Conservation (phyloP, 257 asterid species). For the Ocimum tenuiflorum region DNA sequence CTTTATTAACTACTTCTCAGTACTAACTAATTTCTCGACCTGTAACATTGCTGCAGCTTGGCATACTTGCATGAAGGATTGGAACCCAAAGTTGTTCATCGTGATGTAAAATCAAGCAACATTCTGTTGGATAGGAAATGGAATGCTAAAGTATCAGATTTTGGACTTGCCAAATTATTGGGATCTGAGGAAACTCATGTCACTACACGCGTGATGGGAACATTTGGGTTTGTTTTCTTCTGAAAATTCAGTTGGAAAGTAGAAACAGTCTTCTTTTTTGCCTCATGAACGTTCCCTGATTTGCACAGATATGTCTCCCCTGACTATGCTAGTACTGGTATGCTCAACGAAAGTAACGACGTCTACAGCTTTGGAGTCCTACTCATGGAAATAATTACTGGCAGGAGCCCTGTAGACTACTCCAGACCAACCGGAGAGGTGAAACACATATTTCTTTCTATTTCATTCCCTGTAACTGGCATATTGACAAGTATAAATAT, state of each 20-base stretch:
- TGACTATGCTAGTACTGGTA: constrained; percentile 94
- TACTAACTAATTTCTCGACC: background rate
- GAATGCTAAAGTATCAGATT: constrained; percentile 88
- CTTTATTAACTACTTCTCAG: background rate
- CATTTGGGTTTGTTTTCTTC: constrained; percentile 73
- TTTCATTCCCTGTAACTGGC: too few species aligned
- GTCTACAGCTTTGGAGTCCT: constrained; percentile 95
- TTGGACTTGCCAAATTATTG: constrained; percentile 88
- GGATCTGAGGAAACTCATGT: constrained; percentile 88
- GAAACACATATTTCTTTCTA: background rate
- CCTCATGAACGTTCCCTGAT: constrained; percentile 8
- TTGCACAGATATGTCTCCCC: constrained; percentile 87
- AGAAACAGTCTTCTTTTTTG: background rate
- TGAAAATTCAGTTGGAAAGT: background rate
- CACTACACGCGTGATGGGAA: constrained; percentile 98
- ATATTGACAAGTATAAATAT: background rate
- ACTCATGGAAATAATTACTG: constrained; percentile 84
- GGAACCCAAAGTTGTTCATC: constrained; percentile 98
- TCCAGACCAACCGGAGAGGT: constrained; percentile 94
- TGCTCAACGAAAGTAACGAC: constrained; percentile 89
- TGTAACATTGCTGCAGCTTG: constrained; percentile 39
- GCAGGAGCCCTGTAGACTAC: constrained; percentile 90
- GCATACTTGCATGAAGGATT: constrained; percentile 95
- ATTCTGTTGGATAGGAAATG: constrained; percentile 83
- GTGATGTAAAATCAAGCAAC: constrained; percentile 96